phyloP scores from a whole-genome alignment of 257 asterid species.

The Striga asiatica region DNA sequence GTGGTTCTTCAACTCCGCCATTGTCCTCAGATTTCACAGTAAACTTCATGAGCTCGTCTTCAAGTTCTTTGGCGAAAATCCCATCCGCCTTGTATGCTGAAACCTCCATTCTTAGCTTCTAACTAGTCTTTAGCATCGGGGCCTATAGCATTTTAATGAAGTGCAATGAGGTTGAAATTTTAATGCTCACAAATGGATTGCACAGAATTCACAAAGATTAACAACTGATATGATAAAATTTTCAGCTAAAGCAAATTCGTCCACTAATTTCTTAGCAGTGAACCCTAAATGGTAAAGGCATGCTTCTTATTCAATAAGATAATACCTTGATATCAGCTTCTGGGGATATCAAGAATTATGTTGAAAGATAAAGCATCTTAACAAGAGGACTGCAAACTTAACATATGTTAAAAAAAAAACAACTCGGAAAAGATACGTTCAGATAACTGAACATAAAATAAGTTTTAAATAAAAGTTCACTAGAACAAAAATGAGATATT shows the following conservation, averaged over 20 bases:
- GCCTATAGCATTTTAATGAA: slow-evolving; percentile 15
- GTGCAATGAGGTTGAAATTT: slow-evolving; percentile 3
- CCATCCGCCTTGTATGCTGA: slow-evolving; percentile 20
- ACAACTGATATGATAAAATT: not conserved
- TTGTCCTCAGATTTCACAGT: slow-evolving; percentile 25
- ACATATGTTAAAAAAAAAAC: not conserved
- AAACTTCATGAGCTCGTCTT: slow-evolving; percentile 49
- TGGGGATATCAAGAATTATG: too few relatives aligned
- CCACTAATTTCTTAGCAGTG: not conserved
- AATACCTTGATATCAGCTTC: too few relatives aligned
- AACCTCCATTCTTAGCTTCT: slow-evolving; percentile 25
- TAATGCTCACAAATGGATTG: not conserved
- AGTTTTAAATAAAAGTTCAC: too few relatives aligned
- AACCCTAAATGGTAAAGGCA: not conserved
- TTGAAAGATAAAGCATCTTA: not conserved
- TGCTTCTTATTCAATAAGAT: too few relatives aligned
- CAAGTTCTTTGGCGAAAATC: slow-evolving; percentile 34
- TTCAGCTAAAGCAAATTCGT: not conserved
- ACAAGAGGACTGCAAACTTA: not conserved
- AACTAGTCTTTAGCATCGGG: slow-evolving; percentile 18
- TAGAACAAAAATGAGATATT: too few relatives aligned
- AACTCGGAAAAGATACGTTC: not conserved
- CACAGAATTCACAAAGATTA: too few relatives aligned
- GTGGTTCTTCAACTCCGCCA: slow-evolving; percentile 1
- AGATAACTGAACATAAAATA: too few relatives aligned